Base-by-base conservation (phyloP, 352 stramenopile genomes). In the Phytophthora sp. region DNA sequence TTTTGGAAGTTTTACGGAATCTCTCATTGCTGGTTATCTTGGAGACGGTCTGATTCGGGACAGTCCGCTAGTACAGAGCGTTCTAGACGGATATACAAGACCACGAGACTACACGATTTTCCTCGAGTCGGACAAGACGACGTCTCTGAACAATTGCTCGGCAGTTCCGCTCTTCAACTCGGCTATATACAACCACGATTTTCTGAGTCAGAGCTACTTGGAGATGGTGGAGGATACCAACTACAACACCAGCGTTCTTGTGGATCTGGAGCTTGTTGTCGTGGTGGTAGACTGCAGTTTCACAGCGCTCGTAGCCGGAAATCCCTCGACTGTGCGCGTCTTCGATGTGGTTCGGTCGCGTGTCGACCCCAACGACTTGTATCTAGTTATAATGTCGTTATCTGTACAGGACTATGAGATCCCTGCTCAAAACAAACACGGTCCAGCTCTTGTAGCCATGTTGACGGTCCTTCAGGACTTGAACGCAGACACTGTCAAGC, bases 241-340 rank as follows among this genome's bases (percentile, higher is more conserved):
- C 24, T 82, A 87, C 57, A 79, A 76, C 58, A 63, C 71, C 7
- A 73, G 42, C 1, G 73, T 59, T 21, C 21, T 82, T 2, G 24
- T 20, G 0, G 59, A 76, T 2, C 30, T 65, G 0, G 79, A 85
- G 63, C 66, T 88, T 6, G 63, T 88, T 15, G 42, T 66, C 4
- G 61, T 77, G 0, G 52, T 88, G 0, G 72, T 82, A 3, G 76
- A 88, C 57, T 88, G 79, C 44, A 71, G 52, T 4, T 78, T 51
- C 3, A 54, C 38, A 2, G 15, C 50, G 11, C 51, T 87, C 16
- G 18, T 63, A 4, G 15, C 61, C 2, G 42, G 36, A 2, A 49
- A 66, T 56, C 24, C 29, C 2, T 53, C 66, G 3, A 20, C 16
- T 13, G 62, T 59, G 7, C 64, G 44, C 1, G 57, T 72, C 36